Evolutionary conservation across 2,329 filamentous ascomycete genomes (phyloP).

Genomic region (Diaporthe australafricana): DNA sequence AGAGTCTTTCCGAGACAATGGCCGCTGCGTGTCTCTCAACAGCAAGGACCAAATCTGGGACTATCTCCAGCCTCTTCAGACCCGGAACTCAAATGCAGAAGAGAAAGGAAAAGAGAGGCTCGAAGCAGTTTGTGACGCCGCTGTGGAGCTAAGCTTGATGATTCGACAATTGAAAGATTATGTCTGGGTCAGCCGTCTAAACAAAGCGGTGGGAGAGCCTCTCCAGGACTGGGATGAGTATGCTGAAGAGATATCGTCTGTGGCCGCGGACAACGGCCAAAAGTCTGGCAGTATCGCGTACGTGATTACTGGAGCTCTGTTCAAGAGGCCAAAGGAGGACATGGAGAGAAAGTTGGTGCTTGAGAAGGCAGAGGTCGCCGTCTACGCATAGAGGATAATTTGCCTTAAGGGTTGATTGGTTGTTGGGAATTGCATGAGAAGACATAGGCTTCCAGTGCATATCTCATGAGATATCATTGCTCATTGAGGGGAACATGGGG

Average conservation of each 20-base stretch:
- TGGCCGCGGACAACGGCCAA: fast-evolving
- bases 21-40: not conserved
- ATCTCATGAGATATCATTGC: no score
- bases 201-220: fast-evolving
- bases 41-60: not conserved
- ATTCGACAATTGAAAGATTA: constrained; percentile 24
- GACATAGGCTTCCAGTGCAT: not conserved
- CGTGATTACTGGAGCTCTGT: not conserved
- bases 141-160: constrained; percentile 36
- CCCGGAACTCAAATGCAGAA: not conserved
- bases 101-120: not conserved
- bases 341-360: not conserved
- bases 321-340: not conserved
- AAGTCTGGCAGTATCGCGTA: not conserved
- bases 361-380: constrained; percentile 24
- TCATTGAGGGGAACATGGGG: not conserved
- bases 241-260: not conserved
- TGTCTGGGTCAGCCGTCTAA: constrained; percentile 30
- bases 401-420: no score
- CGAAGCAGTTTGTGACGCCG: constrained; percentile 37
- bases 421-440: not conserved
- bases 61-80: not conserved
- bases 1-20: not conserved
- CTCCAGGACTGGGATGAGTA: not conserved
- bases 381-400: not conserved